Percentiles rank a stretch among this genome's conserved stretches.
Evolutionary conservation across 352 stramenopile species (phyloP).

Genomic region (Phytophthora pisi): DNA sequence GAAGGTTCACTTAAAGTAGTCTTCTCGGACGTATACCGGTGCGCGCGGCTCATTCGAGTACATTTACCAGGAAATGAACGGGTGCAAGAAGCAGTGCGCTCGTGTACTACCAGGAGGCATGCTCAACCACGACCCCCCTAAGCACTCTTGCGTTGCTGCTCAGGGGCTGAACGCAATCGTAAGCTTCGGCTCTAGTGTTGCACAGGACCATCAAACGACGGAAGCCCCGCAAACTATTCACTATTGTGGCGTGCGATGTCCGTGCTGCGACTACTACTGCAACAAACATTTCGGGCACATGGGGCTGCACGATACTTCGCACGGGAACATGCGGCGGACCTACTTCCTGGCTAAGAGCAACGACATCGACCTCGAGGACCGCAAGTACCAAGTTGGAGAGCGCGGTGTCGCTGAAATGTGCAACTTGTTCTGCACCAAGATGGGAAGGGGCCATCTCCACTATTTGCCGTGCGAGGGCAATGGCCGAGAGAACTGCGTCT

Average conservation of each 20-base stretch:
- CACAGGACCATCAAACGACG: not conserved
- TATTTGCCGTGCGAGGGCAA: constrained; percentile 35
- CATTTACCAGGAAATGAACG: constrained; percentile 50
- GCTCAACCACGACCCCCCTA: not conserved
- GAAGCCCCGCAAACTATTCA: constrained; percentile 31
- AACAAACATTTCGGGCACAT: constrained; percentile 57
- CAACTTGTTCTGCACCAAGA: constrained; percentile 46
- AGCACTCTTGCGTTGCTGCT: not conserved
- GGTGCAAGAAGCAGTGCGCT: constrained; percentile 33
- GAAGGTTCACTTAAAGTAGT: constrained; percentile 63
- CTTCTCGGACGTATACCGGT: constrained; percentile 53
- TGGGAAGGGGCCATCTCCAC: constrained; percentile 44
- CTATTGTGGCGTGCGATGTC: constrained; percentile 59
- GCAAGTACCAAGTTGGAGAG: constrained; percentile 46
- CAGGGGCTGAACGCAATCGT: not conserved
- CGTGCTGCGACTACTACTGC: constrained; percentile 72
- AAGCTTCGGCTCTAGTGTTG: not conserved
- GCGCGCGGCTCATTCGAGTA: constrained; percentile 58
- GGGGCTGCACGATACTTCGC: constrained; percentile 53
- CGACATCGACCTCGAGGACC: constrained; percentile 54
- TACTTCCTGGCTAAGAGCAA: constrained; percentile 60
- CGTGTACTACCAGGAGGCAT: constrained; percentile 22
- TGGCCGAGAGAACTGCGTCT: constrained; percentile 30
- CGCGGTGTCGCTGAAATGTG: constrained; percentile 49
- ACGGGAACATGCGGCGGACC: constrained; percentile 76